Evolutionary conservation across 2,329 filamentous ascomycete species (phyloP).

Genomic region (Tolypocladium nubicola): DNA sequence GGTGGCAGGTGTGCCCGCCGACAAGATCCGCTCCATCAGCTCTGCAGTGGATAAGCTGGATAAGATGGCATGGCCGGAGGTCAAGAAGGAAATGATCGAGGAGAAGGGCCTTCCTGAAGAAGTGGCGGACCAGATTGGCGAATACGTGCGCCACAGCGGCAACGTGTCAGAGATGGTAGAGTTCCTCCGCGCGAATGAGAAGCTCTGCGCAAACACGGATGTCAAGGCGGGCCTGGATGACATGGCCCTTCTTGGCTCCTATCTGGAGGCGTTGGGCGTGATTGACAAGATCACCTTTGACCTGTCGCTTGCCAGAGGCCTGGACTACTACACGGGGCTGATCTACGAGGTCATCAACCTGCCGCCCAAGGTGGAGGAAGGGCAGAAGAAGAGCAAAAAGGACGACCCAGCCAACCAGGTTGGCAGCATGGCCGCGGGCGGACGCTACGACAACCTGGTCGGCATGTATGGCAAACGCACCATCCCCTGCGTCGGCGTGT

Average conservation of each 20-base stretch:
- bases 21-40: constrained; percentile 82
- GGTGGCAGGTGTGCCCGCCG: constrained; percentile 76
- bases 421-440: constrained; percentile 80
- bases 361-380: constrained; percentile 12
- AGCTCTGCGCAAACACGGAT: constrained; percentile 58
- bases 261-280: constrained; percentile 67
- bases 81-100: constrained; percentile 85
- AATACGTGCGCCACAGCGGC: constrained; percentile 71
- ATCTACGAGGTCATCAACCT: constrained; percentile 87
- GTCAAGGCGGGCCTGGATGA: constrained; percentile 75
- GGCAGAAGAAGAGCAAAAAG: constrained; percentile 38
- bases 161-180: constrained; percentile 58
- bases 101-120: constrained; percentile 72
- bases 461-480: constrained; percentile 86
- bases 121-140: constrained; percentile 78
- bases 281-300: constrained; percentile 75
- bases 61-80: constrained; percentile 83
- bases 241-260: constrained; percentile 70
- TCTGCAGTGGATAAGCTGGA: constrained; percentile 94
- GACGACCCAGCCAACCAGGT: constrained; percentile 50
- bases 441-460: constrained; percentile 86
- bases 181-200: constrained; percentile 55
- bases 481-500: constrained; percentile 58
- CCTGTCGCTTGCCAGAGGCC: constrained; percentile 75
- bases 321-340: constrained; percentile 88